phyloP scores from a whole-genome alignment of 2,329 filamentous ascomycete species.

The Claviceps sorghi region DNA sequence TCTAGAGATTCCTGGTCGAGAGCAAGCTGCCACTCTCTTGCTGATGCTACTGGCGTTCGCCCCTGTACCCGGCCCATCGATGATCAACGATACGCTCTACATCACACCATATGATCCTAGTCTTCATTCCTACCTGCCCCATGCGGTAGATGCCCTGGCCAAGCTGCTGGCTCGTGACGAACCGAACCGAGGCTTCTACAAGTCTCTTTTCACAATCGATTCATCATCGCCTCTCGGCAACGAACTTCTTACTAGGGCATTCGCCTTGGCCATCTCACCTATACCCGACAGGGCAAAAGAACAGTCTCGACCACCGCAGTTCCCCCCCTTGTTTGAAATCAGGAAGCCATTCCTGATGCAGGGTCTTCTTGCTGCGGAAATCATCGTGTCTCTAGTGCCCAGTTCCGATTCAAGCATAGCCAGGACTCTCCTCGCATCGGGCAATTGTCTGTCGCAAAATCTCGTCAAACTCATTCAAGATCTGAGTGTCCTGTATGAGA shows the following conservation, averaged over 20 bases:
- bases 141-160: constrained; percentile 77
- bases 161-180: constrained; percentile 89
- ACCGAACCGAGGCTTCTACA: constrained; percentile 76
- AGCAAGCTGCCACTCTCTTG: constrained; percentile 74
- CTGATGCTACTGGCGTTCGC: constrained; percentile 87
- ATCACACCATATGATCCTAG: constrained; percentile 71
- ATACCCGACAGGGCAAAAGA: constrained; percentile 51
- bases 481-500: constrained; percentile 49
- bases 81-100: constrained; percentile 43
- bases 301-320: constrained; percentile 41
- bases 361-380: constrained; percentile 78
- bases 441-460: constrained; percentile 71
- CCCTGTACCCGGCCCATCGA: constrained; percentile 55
- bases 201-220: constrained; percentile 65
- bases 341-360: constrained; percentile 87
- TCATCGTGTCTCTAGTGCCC: constrained; percentile 61
- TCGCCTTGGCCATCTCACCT: constrained; percentile 72
- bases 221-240: constrained; percentile 47
- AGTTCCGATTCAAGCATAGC: constrained; percentile 59
- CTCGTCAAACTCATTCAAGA: constrained; percentile 62
- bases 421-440: constrained; percentile 65
- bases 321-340: constrained; percentile 58
- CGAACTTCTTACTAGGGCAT: constrained; percentile 74
- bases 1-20: constrained; percentile 68
- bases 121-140: constrained; percentile 74